Conservation (phyloP, 2,329 filamentous ascomycete genomes). For the Metarhizium sp. region DNA sequence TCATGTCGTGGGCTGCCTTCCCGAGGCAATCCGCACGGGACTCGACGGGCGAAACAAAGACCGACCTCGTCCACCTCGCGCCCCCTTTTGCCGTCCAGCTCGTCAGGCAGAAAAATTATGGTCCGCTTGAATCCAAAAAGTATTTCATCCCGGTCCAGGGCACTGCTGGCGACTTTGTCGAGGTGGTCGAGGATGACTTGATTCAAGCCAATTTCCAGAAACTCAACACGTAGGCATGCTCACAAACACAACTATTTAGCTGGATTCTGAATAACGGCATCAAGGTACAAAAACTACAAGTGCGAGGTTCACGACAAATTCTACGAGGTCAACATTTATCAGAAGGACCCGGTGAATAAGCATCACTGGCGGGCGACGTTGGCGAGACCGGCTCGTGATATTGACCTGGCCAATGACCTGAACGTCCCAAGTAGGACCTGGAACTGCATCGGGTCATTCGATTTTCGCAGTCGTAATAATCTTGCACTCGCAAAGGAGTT, state of each 20-base stretch:
- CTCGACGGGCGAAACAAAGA: not conserved
- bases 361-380: constrained; percentile 36
- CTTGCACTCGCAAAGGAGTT: too few species aligned
- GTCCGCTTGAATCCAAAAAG: constrained; percentile 30
- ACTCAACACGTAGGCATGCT: constrained; percentile 28
- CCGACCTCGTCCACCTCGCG: not conserved
- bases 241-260: not conserved
- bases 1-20: constrained; percentile 22
- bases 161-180: constrained; percentile 16
- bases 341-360: constrained; percentile 33
- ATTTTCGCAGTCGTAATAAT: too few species aligned
- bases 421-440: too few species aligned
- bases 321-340: constrained; percentile 39
- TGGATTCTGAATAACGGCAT: not conserved
- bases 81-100: constrained; percentile 27
- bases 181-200: constrained; percentile 26
- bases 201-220: constrained; percentile 34
- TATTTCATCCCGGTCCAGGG: constrained; percentile 26
- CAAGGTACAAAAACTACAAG: constrained; percentile 33
- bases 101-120: constrained; percentile 35
- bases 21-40: constrained; percentile 11
- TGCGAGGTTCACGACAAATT: constrained; percentile 33
- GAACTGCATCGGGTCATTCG: too few species aligned
- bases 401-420: constrained; percentile 17
- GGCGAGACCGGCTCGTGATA: constrained; percentile 27